These are phyloP conservation scores for Pisolithus microcarpus DNA, from an alignment of 768 basidiomycete species.

Conservation along the genomic window DNA sequence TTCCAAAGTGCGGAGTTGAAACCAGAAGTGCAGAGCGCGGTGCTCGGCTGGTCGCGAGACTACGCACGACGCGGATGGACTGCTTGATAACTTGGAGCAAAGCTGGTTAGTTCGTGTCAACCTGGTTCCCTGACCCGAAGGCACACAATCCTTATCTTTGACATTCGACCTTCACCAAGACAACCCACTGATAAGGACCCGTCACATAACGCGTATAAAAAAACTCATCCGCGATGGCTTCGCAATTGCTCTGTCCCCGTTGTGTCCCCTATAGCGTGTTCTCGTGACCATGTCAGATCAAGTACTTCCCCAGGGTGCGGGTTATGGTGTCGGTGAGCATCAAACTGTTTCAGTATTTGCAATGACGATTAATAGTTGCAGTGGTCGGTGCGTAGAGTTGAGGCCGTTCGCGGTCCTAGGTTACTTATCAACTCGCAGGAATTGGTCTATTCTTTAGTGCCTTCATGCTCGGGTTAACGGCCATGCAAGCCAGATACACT, in stretches of 20 bases:
- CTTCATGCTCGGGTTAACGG: slow-evolving; percentile 73
- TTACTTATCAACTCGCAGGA: slow-evolving; percentile 36
- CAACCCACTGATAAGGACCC: background rate
- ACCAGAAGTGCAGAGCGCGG: no score
- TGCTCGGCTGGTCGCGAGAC: no score
- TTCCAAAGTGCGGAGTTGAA: no score
- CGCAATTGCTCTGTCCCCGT: background rate
- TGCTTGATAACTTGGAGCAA: no score
- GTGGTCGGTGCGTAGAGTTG: slow-evolving; percentile 40
- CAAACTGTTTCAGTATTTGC: background rate
- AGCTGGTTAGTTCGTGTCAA: no score
- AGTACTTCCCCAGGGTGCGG: slow-evolving; percentile 72
- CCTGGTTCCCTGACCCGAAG: no score
- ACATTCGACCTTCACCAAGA: no score
- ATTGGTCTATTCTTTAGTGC: slow-evolving; percentile 85
- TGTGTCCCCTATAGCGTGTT: background rate
- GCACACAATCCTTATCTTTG: no score
- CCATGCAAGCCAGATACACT: slow-evolving; percentile 79
- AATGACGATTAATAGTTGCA: slow-evolving; percentile 14
- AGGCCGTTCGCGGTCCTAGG: background rate
- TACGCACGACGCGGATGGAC: no score
- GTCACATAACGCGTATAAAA: background rate
- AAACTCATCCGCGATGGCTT: background rate
- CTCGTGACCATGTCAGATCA: slow-evolving; percentile 19
- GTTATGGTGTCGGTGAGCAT: slow-evolving; percentile 71